These are phyloP conservation scores for Arthroderma uncinatum DNA, from an alignment of 2,329 filamentous ascomycete species.

Conservation along the genomic window DNA sequence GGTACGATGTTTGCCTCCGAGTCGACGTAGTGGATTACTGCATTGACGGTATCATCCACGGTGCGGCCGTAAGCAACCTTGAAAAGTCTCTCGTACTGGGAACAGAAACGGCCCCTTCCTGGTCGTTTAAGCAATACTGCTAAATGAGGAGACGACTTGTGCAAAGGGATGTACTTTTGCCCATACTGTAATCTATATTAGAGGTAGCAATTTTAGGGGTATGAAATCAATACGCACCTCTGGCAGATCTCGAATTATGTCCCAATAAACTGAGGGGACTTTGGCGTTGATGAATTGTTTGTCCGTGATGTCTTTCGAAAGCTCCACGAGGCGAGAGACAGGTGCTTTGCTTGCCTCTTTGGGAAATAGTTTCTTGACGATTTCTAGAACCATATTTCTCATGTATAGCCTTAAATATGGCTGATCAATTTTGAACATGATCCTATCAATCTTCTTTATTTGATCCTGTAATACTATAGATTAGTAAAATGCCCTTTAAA, in stretches of 20 bases:
- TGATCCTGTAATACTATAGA: too few relatives aligned
- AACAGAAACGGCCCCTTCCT: not conserved
- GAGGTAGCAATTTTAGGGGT: too few relatives aligned
- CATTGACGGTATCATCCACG: too few relatives aligned
- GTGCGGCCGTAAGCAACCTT: not conserved
- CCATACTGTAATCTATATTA: too few relatives aligned
- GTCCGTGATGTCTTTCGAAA: not conserved
- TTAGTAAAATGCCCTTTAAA: too few relatives aligned
- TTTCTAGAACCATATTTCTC: not conserved
- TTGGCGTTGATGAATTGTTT: not conserved
- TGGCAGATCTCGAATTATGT: not conserved
- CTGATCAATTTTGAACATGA: not conserved
- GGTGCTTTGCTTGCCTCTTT: not conserved
- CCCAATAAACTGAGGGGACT: not conserved
- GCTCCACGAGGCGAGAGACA: not conserved
- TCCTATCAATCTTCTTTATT: not conserved
- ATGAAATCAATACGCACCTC: not conserved
- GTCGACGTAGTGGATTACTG: too few relatives aligned
- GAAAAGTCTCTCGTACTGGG: not conserved
- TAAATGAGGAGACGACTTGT: not conserved
- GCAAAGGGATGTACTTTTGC: not conserved
- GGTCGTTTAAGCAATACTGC: not conserved
- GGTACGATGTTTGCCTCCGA: too few relatives aligned
- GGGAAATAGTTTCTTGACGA: not conserved
- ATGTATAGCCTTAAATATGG: not conserved